Evolutionary conservation across 257 asterid species (phyloP).

Genomic region (Jasminum sambac): DNA sequence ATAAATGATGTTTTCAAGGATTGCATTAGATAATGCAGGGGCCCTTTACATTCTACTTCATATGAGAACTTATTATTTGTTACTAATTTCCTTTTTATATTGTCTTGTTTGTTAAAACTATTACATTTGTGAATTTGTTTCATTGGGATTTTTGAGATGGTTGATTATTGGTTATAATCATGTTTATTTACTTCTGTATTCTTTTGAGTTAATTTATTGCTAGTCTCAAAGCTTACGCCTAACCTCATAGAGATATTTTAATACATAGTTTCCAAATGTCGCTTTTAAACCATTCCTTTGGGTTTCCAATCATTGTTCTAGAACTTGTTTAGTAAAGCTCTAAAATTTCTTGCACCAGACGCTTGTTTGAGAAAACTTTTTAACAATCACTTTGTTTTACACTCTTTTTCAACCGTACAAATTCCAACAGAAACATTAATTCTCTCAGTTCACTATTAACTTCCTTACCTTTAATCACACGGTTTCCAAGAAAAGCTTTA

Average conservation of each 20-base stretch:
- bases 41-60: neutral
- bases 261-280: neutral
- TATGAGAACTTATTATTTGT: neutral
- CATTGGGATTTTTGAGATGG: neutral
- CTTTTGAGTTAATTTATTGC: neutral
- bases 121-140: neutral
- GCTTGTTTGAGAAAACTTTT: no score
- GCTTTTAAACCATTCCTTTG: neutral
- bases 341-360: no score
- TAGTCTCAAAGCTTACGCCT: neutral
- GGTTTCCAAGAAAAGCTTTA: no score
- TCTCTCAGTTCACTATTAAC: no score
- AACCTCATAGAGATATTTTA: neutral
- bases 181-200: neutral
- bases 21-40: neutral
- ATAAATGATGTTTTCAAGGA: neutral
- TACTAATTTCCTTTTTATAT: neutral
- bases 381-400: no score
- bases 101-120: neutral
- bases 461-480: no score
- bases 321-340: no score
- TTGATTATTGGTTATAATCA: neutral
- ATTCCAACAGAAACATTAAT: no score
- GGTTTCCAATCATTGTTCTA: neutral
- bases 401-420: no score